Evolutionary conservation across 2,329 filamentous ascomycete species (phyloP).

Genomic region (Curvularia lunata): DNA sequence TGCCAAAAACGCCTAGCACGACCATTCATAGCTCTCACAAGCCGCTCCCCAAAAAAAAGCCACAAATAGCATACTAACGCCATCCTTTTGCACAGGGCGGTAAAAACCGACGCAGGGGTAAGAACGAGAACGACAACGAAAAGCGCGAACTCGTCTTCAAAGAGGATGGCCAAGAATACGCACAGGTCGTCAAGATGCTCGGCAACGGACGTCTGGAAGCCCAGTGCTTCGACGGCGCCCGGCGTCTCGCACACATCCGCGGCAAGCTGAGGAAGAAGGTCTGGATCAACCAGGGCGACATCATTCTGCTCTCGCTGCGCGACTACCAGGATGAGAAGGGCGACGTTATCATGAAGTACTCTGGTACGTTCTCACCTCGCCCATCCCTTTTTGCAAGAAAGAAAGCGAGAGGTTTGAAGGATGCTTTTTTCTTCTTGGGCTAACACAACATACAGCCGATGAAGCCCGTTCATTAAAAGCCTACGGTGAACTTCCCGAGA

Average conservation of each 20-base stretch:
- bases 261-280: constrained; percentile 99
- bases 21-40: neutral
- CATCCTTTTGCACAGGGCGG: constrained; percentile 69
- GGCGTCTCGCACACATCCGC: constrained; percentile 82
- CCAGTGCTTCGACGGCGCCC: constrained; percentile 92
- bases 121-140: constrained; percentile 96
- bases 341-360: constrained; percentile 93
- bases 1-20: neutral
- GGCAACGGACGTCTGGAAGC: constrained; percentile 94
- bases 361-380: constrained; percentile 37
- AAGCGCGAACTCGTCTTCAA: constrained; percentile 99
- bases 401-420: no score
- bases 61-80: constrained; percentile 22
- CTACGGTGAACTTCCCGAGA: constrained; percentile 96
- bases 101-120: constrained; percentile 97
- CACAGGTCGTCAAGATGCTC: constrained; percentile 93
- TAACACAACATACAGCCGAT: constrained; percentile 76
- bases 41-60: neutral
- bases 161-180: constrained; percentile 93
- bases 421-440: constrained; percentile 79
- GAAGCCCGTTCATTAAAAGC: constrained; percentile 95
- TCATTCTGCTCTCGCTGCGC: constrained; percentile 71
- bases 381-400: no score
- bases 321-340: constrained; percentile 96
- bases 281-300: constrained; percentile 92